Conservation (phyloP, 768 basidiomycete genomes). For the Kwoniella botswanensis region DNA sequence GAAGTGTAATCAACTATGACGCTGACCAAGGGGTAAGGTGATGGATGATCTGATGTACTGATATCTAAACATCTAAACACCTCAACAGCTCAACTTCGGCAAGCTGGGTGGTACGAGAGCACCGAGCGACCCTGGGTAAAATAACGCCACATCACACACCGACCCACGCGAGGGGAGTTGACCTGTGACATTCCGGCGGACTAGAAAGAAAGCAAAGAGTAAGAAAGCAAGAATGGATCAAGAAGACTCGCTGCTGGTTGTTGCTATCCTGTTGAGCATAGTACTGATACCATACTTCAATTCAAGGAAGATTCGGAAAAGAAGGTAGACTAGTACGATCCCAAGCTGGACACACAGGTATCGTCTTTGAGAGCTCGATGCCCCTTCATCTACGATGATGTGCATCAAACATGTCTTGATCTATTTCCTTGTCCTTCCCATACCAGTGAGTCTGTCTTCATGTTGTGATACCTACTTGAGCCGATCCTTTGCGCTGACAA, state of each 20-base stretch:
- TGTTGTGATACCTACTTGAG: neutral
- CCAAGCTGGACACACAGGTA: too few relatives aligned
- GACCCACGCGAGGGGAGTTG: neutral
- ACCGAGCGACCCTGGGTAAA: neutral
- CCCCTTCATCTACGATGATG: constrained; percentile 25
- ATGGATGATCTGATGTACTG: too few relatives aligned
- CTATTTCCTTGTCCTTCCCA: constrained; percentile 31
- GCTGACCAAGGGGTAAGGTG: too few relatives aligned
- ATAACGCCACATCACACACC: neutral
- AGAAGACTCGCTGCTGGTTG: neutral
- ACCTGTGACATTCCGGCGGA: neutral
- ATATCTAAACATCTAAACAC: too few relatives aligned
- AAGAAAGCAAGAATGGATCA: neutral
- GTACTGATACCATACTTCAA: too few relatives aligned
- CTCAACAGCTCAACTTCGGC: too few relatives aligned
- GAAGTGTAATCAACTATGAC: too few relatives aligned
- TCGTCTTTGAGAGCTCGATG: too few relatives aligned
- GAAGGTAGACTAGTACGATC: too few relatives aligned
- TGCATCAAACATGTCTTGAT: constrained; percentile 39
- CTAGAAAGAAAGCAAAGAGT: neutral
- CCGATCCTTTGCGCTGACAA: too few relatives aligned
- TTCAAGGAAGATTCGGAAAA: too few relatives aligned
- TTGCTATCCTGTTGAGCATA: too few relatives aligned
- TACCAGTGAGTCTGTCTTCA: constrained; percentile 26
- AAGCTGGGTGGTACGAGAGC: neutral